Conservation (phyloP, 768 basidiomycete genomes). For the Collybia mongolica region DNA sequence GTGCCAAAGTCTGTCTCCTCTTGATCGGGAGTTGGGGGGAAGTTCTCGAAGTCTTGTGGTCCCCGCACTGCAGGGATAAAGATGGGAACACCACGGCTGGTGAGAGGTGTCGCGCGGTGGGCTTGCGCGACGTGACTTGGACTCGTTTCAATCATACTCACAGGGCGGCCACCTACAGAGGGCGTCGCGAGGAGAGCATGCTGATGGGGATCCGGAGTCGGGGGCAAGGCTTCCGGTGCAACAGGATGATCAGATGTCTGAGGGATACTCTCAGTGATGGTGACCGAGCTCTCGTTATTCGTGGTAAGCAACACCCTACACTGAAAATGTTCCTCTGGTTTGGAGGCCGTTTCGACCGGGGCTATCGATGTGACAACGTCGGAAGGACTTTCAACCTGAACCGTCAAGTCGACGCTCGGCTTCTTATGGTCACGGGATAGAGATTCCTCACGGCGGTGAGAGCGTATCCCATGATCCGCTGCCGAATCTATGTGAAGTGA, state of each 20-base stretch:
- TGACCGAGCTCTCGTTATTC: background rate
- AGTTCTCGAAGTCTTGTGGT: constrained; percentile 33
- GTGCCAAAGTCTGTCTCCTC: constrained; percentile 23
- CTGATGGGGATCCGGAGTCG: background rate
- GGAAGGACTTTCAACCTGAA: background rate
- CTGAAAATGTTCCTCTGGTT: background rate
- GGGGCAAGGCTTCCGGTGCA: background rate
- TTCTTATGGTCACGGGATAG: background rate
- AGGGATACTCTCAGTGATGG: background rate
- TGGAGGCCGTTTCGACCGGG: background rate
- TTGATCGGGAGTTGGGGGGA: constrained; percentile 35
- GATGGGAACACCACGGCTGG: constrained; percentile 34
- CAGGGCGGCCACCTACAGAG: constrained; percentile 21
- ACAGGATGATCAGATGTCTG: too few relatives aligned
- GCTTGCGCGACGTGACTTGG: constrained; percentile 33
- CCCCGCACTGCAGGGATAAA: constrained; percentile 26
- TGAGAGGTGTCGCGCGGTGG: constrained; percentile 34
- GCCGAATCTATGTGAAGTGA: constrained; percentile 7
- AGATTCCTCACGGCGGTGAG: constrained; percentile 1
- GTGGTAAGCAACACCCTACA: background rate
- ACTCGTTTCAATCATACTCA: constrained; percentile 39
- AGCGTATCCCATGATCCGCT: background rate
- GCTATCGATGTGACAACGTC: background rate
- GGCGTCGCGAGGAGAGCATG: constrained; percentile 3
- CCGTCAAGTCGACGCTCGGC: constrained; percentile 1